These are phyloP conservation scores for Garcia nutans DNA, from an alignment of 345 rosid genomes.

Conservation along the genomic window DNA sequence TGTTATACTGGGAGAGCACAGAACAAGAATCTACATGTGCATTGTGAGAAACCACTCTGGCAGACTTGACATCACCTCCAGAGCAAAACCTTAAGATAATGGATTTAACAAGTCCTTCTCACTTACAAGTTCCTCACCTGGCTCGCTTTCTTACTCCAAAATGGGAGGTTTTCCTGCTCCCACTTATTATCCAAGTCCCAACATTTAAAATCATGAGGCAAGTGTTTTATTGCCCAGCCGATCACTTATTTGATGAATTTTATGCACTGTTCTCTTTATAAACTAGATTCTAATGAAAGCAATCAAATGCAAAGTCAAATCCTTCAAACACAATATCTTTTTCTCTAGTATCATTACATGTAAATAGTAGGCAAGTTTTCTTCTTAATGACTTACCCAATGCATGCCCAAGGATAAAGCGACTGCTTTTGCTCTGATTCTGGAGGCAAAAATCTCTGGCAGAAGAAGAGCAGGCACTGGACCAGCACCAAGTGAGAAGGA, in stretches of 20 bases:
- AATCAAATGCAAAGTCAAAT: not conserved
- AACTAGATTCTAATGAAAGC: not conserved
- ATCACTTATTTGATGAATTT: not conserved
- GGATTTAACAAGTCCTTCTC: not conserved
- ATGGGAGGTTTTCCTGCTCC: too few species aligned
- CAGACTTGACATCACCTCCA: too few species aligned
- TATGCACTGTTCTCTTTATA: not conserved
- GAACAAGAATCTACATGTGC: too few species aligned
- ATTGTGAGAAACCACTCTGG: too few species aligned
- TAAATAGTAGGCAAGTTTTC: not conserved
- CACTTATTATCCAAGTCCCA: too few species aligned
- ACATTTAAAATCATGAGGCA: not conserved
- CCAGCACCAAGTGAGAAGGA: constrained; percentile 99
- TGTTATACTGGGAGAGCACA: too few species aligned
- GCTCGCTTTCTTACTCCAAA: too few species aligned
- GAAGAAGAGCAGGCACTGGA: constrained; percentile 98
- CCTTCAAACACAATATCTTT: not conserved
- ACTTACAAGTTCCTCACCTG: too few species aligned
- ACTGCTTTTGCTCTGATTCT: constrained; percentile 98
- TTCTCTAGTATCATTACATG: not conserved
- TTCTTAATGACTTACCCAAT: constrained; percentile 65
- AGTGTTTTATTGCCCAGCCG: not conserved
- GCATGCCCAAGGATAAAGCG: constrained; percentile 89
- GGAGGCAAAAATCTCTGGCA: constrained; percentile 93
- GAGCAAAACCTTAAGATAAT: too few species aligned